phyloP scores from a whole-genome alignment of 805 yeast genomes.

The Candida caryicola region DNA sequence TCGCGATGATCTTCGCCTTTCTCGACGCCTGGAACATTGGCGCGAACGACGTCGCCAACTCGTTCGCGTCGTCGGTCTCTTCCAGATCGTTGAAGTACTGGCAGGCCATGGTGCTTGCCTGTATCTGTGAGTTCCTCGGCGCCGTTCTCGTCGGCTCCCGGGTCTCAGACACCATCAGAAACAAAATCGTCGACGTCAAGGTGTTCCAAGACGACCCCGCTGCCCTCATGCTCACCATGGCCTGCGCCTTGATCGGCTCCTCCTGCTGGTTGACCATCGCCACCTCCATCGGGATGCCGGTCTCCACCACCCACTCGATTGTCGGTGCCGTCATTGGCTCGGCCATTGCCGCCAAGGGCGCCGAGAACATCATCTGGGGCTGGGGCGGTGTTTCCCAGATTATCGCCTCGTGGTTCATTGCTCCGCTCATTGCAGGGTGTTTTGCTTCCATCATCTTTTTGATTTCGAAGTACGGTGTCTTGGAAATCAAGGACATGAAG shows the following conservation, averaged over 20 bases:
- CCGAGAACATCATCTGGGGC: conserved; percentile 63
- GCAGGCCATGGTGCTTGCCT: conserved; percentile 76
- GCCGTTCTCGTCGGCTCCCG: conserved; percentile 72
- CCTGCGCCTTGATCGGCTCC: conserved; percentile 72
- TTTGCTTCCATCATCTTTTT: conserved; percentile 60
- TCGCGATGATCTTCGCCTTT: conserved; percentile 67
- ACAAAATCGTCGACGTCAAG: conserved; percentile 54
- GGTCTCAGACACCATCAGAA: conserved; percentile 70
- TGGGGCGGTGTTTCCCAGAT: conserved; percentile 73
- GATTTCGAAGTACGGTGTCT: conserved; percentile 55
- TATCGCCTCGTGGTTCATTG: conserved; percentile 78
- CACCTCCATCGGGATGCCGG: conserved; percentile 70
- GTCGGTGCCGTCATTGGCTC: conserved; percentile 76
- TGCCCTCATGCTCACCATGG: conserved; percentile 71
- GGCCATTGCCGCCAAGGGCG: conserved; percentile 71
- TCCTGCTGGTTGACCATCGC: conserved; percentile 69
- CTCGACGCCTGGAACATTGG: conserved; percentile 79
- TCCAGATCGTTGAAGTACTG: conserved; percentile 65
- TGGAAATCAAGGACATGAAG: conserved; percentile 51
- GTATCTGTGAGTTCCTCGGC: conserved; percentile 69
- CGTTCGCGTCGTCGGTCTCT: conserved; percentile 74
- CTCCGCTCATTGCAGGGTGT: conserved; percentile 66
- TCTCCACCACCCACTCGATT: conserved; percentile 76
- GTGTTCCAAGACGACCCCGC: conserved; percentile 57
- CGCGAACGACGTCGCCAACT: conserved; percentile 80